phyloP scores from a whole-genome alignment of 768 basidiomycete genomes.

The Leccinum broughii region DNA sequence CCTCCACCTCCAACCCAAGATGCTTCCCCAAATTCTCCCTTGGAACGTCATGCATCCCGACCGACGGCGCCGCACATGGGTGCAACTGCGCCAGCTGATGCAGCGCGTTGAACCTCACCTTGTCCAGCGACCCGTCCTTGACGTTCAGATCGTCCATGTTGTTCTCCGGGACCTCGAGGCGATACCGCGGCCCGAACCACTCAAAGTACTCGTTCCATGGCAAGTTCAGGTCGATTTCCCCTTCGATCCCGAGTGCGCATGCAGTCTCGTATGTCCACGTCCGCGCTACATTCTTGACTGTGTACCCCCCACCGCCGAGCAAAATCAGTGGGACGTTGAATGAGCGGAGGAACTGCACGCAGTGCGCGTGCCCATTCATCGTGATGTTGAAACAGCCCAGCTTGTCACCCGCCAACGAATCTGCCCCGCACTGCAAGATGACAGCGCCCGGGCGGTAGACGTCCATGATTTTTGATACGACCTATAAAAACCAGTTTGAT shows the following conservation, averaged over 20 bases:
- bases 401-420: slow-evolving; percentile 94
- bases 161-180: slow-evolving; percentile 85
- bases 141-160: slow-evolving; percentile 96
- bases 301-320: slow-evolving; percentile 96
- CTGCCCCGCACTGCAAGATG: slow-evolving; percentile 93
- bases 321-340: slow-evolving; percentile 87
- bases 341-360: slow-evolving; percentile 81
- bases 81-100: slow-evolving; percentile 56
- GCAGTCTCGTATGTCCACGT: slow-evolving; percentile 98
- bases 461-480: slow-evolving; percentile 82
- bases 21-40: slow-evolving; percentile 64
- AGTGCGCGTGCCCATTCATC: slow-evolving; percentile 93
- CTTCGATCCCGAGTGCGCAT: slow-evolving; percentile 84
- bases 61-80: slow-evolving; percentile 70
- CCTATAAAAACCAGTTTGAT: slow-evolving; percentile 43
- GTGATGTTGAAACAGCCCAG: slow-evolving; percentile 95
- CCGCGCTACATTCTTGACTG: slow-evolving; percentile 84
- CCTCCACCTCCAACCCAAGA: slow-evolving; percentile 54
- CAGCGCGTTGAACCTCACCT: slow-evolving; percentile 66
- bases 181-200: slow-evolving; percentile 95
- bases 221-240: slow-evolving; percentile 72
- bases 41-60: slow-evolving; percentile 83
- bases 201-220: slow-evolving; percentile 93
- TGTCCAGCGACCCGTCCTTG: slow-evolving; percentile 75
- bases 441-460: slow-evolving; percentile 86